A percentile compares a stretch with the other conserved stretches of the same genome.
phyloP scores from a whole-genome alignment of 2,329 filamentous ascomycete species.

The Aspergillus pseudoterreus region DNA sequence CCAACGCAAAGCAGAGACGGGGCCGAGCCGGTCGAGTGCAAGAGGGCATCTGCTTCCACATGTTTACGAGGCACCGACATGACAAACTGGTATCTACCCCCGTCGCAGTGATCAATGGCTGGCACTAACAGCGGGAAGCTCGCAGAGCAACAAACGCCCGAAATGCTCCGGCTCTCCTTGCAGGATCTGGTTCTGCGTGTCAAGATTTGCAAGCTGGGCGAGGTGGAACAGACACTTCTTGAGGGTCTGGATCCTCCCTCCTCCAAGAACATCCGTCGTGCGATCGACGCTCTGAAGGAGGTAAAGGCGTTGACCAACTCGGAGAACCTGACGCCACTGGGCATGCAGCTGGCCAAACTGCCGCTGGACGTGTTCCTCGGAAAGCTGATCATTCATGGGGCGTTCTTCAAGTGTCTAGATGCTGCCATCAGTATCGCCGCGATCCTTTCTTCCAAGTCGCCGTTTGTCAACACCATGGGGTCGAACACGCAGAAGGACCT shows the following conservation, averaged over 20 bases:
- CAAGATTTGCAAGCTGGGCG: slow-evolving; percentile 94
- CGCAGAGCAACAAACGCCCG: slow-evolving; percentile 89
- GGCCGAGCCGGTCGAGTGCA: slow-evolving; percentile 94
- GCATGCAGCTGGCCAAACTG: slow-evolving; percentile 78
- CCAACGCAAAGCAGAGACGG: slow-evolving; percentile 91
- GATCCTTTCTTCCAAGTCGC: slow-evolving; percentile 90
- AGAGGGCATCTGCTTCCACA: slow-evolving; percentile 88
- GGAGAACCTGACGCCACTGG: slow-evolving; percentile 84
- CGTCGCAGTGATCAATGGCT: not conserved
- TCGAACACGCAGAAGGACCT: slow-evolving; percentile 78
- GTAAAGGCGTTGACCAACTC: slow-evolving; percentile 78
- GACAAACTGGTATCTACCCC: slow-evolving; percentile 56
- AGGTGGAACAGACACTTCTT: slow-evolving; percentile 83
- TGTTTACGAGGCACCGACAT: slow-evolving; percentile 88
- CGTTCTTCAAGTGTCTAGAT: slow-evolving; percentile 86
- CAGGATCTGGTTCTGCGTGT: slow-evolving; percentile 94
- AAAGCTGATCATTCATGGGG: slow-evolving; percentile 83
- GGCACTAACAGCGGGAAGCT: slow-evolving; percentile 49
- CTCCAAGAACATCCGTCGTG: slow-evolving; percentile 85
- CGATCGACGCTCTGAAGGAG: slow-evolving; percentile 88
- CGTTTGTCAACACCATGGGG: slow-evolving; percentile 82
- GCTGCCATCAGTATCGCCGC: slow-evolving; percentile 88
- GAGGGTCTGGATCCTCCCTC: slow-evolving; percentile 88
- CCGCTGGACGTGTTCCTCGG: slow-evolving; percentile 93
- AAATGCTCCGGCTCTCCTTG: slow-evolving; percentile 89